phyloP scores from a whole-genome alignment of 148 eudicot species.

The Beta vulgaris region DNA sequence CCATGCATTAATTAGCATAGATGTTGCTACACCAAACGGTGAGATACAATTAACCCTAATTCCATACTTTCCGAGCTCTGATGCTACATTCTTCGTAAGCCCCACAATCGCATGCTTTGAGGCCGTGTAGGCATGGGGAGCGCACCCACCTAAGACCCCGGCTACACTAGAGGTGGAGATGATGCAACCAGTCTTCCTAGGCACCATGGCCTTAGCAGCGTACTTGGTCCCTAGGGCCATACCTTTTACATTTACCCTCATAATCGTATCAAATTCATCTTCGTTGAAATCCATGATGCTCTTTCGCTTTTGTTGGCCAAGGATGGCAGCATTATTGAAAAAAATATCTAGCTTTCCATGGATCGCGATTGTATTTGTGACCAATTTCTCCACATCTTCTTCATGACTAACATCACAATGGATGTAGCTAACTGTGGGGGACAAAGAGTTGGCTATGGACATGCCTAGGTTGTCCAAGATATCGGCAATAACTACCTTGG shows the following conservation, averaged over 20 bases:
- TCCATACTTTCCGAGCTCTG: conserved; percentile 38
- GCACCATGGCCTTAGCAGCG: conserved; percentile 40
- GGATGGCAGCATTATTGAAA: conserved; percentile 34
- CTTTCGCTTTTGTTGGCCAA: conserved; percentile 37
- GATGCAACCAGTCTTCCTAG: conserved; percentile 33
- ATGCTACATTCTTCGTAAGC: conserved; percentile 37
- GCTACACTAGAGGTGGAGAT: conserved; percentile 45
- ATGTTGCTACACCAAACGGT: conserved; percentile 45
- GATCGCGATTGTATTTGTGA: conserved; percentile 13
- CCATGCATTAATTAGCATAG: conserved; percentile 41
- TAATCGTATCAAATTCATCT: conserved; percentile 32
- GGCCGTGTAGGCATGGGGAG: conserved; percentile 38
- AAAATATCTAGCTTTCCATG: conserved; percentile 33
- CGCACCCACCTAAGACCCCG: conserved; percentile 38
- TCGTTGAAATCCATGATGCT: conserved; percentile 36
- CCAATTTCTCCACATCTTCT: conserved; percentile 34
- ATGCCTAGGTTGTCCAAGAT: conserved; percentile 46
- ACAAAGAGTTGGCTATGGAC: conserved; percentile 33
- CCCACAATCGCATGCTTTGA: conserved; percentile 46
- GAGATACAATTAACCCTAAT: conserved; percentile 45
- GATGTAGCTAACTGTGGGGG: conserved; percentile 38
- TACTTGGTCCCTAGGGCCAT: conserved; percentile 39
- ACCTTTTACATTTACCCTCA: conserved; percentile 38
- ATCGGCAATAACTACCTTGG: conserved; percentile 65
- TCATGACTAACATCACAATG: conserved; percentile 62